These are phyloP conservation scores for Ustulina deusta DNA, from an alignment of 2,329 filamentous ascomycete species.

Conservation along the genomic window DNA sequence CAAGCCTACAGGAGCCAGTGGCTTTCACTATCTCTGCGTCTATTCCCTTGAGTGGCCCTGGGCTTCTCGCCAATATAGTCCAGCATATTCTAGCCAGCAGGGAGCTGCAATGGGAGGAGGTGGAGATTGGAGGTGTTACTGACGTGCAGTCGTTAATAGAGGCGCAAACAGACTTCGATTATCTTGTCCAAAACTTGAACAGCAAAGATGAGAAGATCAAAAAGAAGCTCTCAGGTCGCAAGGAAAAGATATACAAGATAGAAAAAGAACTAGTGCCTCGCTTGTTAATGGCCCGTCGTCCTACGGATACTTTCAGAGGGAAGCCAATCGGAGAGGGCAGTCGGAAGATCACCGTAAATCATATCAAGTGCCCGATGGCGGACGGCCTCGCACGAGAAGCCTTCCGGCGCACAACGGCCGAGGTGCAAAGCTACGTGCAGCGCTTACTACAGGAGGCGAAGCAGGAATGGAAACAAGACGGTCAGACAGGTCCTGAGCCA, in stretches of 20 bases:
- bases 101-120: background rate
- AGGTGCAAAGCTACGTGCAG: slow-evolving; percentile 1
- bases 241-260: background rate
- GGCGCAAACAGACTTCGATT: background rate
- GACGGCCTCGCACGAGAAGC: background rate
- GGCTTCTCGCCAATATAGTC: background rate
- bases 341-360: background rate
- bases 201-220: background rate
- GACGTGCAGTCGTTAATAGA: background rate
- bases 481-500: slow-evolving; percentile 8
- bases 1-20: slow-evolving; percentile 13
- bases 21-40: slow-evolving; percentile 23
- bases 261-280: background rate
- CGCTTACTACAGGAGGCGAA: background rate
- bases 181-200: background rate
- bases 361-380: background rate
- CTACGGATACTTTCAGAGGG: too few species aligned
- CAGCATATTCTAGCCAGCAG: background rate
- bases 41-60: slow-evolving; percentile 18
- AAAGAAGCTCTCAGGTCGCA: background rate
- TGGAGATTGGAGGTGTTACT: background rate
- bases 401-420: background rate
- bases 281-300: background rate
- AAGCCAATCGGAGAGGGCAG: background rate
- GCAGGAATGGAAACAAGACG: slow-evolving; percentile 5